phyloP scores from a whole-genome alignment of 1,284 basidiomycete species.

The Sparassis latifolia region DNA sequence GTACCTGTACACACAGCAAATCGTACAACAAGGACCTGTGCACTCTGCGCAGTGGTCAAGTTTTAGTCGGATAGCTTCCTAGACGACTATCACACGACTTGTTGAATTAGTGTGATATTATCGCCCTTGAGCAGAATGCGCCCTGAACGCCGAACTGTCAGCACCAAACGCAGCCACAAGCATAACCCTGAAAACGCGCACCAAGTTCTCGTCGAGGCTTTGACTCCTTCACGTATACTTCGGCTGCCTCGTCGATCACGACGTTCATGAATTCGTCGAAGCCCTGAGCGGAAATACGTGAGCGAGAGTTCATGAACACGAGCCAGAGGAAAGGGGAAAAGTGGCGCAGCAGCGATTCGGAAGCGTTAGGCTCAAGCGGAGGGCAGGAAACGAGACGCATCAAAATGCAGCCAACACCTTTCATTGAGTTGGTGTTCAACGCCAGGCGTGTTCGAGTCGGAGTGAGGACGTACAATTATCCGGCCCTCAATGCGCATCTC shows the following conservation, averaged over 20 bases:
- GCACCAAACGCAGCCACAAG: conserved; percentile 1
- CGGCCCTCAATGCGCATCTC: conserved; percentile 96
- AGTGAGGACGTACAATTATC: conserved; percentile 76
- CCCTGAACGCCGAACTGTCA: conserved; percentile 41
- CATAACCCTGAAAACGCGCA: conserved; percentile 26
- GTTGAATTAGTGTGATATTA: conserved; percentile 93
- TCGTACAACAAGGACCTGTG: conserved; percentile 13
- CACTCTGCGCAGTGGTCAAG: conserved; percentile 7
- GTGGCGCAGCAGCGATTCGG: neutral
- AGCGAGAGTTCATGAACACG: conserved; percentile 7
- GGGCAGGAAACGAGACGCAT: neutral
- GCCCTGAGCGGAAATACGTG: conserved; percentile 51
- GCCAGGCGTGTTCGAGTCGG: conserved; percentile 19
- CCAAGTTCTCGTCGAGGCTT: conserved; percentile 81
- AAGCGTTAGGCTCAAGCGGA: no score
- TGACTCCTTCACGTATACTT: conserved; percentile 86
- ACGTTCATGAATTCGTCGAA: conserved; percentile 99
- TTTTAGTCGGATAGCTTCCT: conserved; percentile 9
- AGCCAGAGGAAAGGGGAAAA: conserved; percentile 3
- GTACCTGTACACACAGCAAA: conserved; percentile 18
- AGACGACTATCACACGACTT: conserved; percentile 33
- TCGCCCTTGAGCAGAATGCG: conserved; percentile 93
- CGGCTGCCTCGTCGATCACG: conserved; percentile 91
- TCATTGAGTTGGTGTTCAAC: conserved; percentile 23
- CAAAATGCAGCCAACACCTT: conserved; percentile 20